Base-by-base conservation (phyloP, 176 grass and related monocot species). In the Oryza glumipatula region DNA sequence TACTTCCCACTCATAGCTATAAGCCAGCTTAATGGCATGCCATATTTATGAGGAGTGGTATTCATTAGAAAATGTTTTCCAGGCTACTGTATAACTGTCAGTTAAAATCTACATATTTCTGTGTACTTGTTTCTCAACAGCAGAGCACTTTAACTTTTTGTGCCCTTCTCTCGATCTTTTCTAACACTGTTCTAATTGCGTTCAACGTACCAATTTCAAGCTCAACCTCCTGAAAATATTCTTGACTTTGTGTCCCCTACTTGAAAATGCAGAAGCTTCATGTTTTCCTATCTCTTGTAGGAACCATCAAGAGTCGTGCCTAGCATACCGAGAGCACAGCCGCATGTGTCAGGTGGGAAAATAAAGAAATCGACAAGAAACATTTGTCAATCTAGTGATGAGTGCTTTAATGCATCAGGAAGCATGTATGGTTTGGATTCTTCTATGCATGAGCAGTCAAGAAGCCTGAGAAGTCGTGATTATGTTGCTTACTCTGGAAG, bases 301-400 rank as follows among this genome's bases (percentile, higher is more conserved):
- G 96, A 94, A 88, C 86, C 87, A 54, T 75, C 71, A 24, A 90
- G 78, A 73, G 45, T 70, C 49, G 49, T 83, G 74, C 82, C 60
- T 68, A 68, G 80, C 46, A 79, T 72, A n/a, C 72, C 77, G 14
- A 83, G 38, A 80, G n/a, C 24, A 30, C 82, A 86, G 22, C 68
- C 69, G 79, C 92, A 76, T 30, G 68, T 72, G 32, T 94, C 94
- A 65, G 94, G 96, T 84, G 96, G 89, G 43, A 99, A 99, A 92
- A 92, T 94, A 49, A 99, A 96, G 82, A 99, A 95, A 89, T 90
- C 81, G 77, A 83, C 73, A 17, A 84, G 36, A 78, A 67, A 47
- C 49, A 56, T 78, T 44, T 72, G 58, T 81, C 67, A 90, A 36
- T 80, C 68, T 60, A 76, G 48, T 65, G 82, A 84, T 3, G 68